Evolutionary conservation across 192 early-diverging fungal genomes (phyloP).

Genomic region (Funneliformis geosporum): DNA sequence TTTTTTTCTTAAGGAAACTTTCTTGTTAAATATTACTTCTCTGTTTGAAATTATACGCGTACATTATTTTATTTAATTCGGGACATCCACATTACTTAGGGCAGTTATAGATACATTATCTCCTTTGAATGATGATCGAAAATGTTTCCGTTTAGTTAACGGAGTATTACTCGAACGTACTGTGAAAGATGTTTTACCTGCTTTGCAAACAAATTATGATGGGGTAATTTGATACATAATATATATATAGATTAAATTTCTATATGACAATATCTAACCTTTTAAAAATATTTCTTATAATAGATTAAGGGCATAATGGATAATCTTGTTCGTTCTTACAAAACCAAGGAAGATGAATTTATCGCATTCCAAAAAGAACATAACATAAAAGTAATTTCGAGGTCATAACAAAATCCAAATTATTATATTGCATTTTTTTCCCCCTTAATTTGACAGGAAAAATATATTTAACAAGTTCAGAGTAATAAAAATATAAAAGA

Average conservation of each 20-base stretch:
- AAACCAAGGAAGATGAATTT: slow-evolving; percentile 89
- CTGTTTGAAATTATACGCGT: neutral
- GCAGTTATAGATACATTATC: slow-evolving; percentile 93
- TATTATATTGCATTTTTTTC: neutral
- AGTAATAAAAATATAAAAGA: neutral
- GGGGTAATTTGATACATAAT: slow-evolving; percentile 55
- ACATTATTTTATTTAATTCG: neutral
- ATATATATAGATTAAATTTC: neutral
- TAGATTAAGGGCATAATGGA: slow-evolving; percentile 78
- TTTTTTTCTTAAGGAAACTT: neutral
- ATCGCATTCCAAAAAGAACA: slow-evolving; percentile 86
- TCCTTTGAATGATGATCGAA: slow-evolving; percentile 77
- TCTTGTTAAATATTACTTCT: neutral
- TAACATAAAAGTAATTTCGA: slow-evolving; percentile 69
- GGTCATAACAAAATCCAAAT: neutral
- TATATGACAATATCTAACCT: neutral
- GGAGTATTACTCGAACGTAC: slow-evolving; percentile 94
- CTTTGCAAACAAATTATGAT: slow-evolving; percentile 81
- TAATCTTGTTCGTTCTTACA: slow-evolving; percentile 76
- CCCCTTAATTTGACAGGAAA: no score
- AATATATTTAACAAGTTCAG: neutral
- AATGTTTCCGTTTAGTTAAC: slow-evolving; percentile 91
- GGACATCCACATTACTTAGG: slow-evolving; percentile 38
- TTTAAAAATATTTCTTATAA: neutral
- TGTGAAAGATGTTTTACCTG: slow-evolving; percentile 88